These are phyloP conservation scores for Fusarium pseudocircinatum DNA, from an alignment of 2,329 filamentous ascomycete genomes.

Conservation along the genomic window DNA sequence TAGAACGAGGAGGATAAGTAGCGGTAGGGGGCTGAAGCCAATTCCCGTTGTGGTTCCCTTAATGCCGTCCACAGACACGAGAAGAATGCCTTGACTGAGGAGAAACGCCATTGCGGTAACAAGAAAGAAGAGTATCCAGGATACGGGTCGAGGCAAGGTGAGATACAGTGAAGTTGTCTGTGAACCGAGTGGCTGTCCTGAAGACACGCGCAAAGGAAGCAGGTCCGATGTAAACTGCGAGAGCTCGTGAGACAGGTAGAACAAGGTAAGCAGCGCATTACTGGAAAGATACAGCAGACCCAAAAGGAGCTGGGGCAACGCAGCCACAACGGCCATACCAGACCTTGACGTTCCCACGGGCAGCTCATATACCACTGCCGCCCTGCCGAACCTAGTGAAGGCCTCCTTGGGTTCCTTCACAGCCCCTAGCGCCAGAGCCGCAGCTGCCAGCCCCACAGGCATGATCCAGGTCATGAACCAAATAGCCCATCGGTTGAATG, in stretches of 20 bases:
- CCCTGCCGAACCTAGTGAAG: constrained; percentile 52
- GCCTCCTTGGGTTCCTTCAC: constrained; percentile 39
- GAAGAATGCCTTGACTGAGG: constrained; percentile 57
- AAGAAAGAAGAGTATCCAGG: constrained; percentile 55
- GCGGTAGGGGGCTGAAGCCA: constrained; percentile 54
- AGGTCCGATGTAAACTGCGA: constrained; percentile 52
- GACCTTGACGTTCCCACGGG: constrained; percentile 39
- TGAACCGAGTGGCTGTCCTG: constrained; percentile 52
- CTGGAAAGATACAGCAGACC: constrained; percentile 58
- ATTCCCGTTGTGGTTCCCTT: constrained; percentile 45
- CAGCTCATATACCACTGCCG: constrained; percentile 49
- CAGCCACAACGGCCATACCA: constrained; percentile 52
- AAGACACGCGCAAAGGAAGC: constrained; percentile 57
- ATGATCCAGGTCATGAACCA: constrained; percentile 52
- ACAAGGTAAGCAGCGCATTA: constrained; percentile 59
- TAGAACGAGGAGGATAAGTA: constrained; percentile 54
- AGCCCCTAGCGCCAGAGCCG: constrained; percentile 52
- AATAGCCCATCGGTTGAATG: constrained; percentile 54
- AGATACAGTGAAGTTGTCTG: constrained; percentile 61
- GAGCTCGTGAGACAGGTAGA: constrained; percentile 62
- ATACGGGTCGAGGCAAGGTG: constrained; percentile 59
- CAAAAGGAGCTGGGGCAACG: constrained; percentile 60
- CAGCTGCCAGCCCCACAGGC: constrained; percentile 50
- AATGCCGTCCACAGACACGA: constrained; percentile 45
- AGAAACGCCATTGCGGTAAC: constrained; percentile 58